These are phyloP conservation scores for Dendrobium catenatum DNA, from an alignment of 106 monocot genomes.

Conservation along the genomic window DNA sequence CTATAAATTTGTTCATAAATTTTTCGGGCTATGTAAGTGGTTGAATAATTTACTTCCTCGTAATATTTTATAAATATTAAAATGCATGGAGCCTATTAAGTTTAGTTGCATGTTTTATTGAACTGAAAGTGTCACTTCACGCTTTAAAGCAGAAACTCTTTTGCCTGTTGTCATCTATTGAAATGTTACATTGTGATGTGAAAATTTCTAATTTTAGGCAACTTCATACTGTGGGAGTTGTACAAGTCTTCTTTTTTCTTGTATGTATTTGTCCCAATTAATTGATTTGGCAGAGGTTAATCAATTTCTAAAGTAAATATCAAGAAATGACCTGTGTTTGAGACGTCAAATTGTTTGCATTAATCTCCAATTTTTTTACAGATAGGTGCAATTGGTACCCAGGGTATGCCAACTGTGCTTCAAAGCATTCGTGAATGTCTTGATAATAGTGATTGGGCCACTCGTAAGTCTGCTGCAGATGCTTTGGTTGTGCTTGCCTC, in stretches of 20 bases:
- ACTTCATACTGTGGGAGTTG: neutral
- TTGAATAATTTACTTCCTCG: neutral
- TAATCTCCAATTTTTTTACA: conserved; percentile 17
- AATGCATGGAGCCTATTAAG: too few species aligned
- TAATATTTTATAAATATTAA: neutral
- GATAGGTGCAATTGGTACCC: conserved; percentile 76
- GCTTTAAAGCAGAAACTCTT: neutral
- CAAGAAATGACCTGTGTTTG: neutral
- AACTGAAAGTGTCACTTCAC: neutral
- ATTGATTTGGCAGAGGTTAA: neutral
- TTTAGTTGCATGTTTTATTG: neutral
- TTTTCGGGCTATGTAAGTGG: neutral
- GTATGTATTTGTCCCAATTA: neutral
- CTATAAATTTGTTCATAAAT: neutral
- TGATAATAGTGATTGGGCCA: conserved; percentile 82
- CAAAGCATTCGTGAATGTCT: conserved; percentile 86
- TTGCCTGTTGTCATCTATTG: neutral
- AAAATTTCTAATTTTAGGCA: neutral
- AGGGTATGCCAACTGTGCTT: conserved; percentile 60
- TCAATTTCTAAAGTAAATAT: neutral
- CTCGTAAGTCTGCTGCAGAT: conserved; percentile 92
- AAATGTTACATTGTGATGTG: neutral
- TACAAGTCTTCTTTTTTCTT: neutral
- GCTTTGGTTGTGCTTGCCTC: conserved; percentile 62
- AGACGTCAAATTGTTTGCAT: neutral